phyloP scores from a whole-genome alignment of 768 basidiomycete genomes.

The Russula sp. region DNA sequence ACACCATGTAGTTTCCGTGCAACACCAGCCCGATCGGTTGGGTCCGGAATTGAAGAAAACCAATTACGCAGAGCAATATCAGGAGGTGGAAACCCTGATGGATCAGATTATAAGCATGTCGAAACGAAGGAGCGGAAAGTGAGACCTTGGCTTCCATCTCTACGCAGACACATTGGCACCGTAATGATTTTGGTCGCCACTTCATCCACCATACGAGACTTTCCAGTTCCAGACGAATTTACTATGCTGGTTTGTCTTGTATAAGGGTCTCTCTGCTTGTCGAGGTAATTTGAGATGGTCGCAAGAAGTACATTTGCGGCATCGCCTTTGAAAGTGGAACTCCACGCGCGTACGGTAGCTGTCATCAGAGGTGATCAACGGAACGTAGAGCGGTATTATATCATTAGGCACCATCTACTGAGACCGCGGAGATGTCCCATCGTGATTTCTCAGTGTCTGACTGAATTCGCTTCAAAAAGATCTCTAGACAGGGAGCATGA shows the following conservation, averaged over 20 bases:
- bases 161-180: constrained; percentile 2
- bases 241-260: neutral
- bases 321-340: neutral
- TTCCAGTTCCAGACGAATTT: constrained; percentile 5
- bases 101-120: neutral
- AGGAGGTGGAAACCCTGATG: neutral
- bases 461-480: neutral
- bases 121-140: neutral
- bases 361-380: neutral
- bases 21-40: too few relatives aligned
- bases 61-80: neutral
- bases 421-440: too few relatives aligned
- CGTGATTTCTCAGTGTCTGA: neutral
- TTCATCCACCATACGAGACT: constrained; percentile 5
- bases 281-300: neutral
- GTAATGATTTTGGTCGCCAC: neutral
- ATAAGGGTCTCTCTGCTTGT: neutral
- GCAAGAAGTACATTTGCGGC: neutral
- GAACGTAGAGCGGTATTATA: neutral
- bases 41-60: neutral
- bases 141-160: neutral
- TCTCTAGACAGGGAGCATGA: neutral
- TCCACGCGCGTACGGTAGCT: neutral
- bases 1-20: neutral
- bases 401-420: neutral